Evolutionary conservation across 2,329 filamentous ascomycete species (phyloP), one percentile per base, ranked within the genome.

Genomic region (Colletotrichum orbiculare): DNA sequence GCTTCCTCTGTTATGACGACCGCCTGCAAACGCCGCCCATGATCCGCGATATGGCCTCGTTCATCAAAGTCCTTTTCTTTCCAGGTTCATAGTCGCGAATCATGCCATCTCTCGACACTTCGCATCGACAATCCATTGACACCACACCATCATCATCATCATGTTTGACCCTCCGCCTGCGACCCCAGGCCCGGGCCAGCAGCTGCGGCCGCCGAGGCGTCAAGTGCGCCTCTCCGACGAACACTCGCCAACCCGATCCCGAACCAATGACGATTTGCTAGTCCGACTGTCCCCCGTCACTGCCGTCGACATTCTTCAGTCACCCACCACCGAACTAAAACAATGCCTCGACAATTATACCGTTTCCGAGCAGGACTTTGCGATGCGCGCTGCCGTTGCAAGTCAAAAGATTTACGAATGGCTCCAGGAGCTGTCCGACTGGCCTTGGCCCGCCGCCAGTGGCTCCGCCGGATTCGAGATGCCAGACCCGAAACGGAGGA

Each of bases 391-490:
- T 47, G 91, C 91, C 46, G 77, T 89, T 66, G 89, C 91, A 13
- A 91, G 91, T 11, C 87, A 90, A 71, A 88, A 86, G 68, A 87
- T 96, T 67, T 85, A 90, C 75, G 84, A 87, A 72, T 96, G 92
- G 67, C 82, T 91, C 34, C 81, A 87, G n/a, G 92, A 96, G 79
- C 81, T 96, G 43, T 78, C 80, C 48, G 73, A 78, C 48, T 89
- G 87, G 88, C 76, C 80, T 2, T 89, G 88, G 88, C 83, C 87
- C 2, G 72, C 78, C 2, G 72, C 76, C 4, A 77, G 76, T 12
- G 82, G 82, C 43, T 81, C 85, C 2, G 75, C 79, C 1, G 88
- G 87, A 8, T 90, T 90, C 65, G 81, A 86, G 71, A 74, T 78
- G 68, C 83, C 85, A 10, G 70, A 73, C 45, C 63, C 73, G 59